Percentiles rank a stretch among this genome's conserved stretches.
These are phyloP conservation scores for Bertia moriformis DNA, from an alignment of 2,329 filamentous ascomycete species.

Conservation along the genomic window DNA sequence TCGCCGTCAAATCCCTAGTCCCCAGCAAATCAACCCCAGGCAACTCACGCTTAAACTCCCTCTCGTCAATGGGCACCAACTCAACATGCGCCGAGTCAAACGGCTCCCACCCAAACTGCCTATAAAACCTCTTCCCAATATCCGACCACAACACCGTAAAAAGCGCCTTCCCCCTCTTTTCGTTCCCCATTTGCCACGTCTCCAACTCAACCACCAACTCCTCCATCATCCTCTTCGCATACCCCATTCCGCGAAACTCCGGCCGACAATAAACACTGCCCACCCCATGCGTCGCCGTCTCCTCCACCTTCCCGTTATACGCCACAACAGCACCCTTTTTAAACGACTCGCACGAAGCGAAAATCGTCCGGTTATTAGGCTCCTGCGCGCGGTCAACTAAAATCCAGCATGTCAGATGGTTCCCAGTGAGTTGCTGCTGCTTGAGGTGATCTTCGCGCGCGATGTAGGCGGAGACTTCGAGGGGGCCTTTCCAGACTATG, in stretches of 20 bases:
- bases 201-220: slow-evolving; percentile 43
- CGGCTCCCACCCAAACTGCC: slow-evolving; percentile 60
- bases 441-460: background rate
- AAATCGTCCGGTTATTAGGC: background rate
- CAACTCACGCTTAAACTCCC: slow-evolving; percentile 10
- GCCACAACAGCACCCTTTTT: background rate
- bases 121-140: slow-evolving; percentile 73
- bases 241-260: slow-evolving; percentile 55
- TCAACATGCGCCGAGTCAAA: slow-evolving; percentile 61
- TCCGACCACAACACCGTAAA: slow-evolving; percentile 80
- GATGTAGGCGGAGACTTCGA: background rate
- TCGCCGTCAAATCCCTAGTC: slow-evolving; percentile 10
- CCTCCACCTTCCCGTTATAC: slow-evolving; percentile 18
- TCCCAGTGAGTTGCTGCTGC: background rate
- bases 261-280: slow-evolving; percentile 66
- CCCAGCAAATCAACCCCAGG: slow-evolving; percentile 11
- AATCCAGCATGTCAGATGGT: background rate
- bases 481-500: background rate
- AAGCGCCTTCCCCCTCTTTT: slow-evolving; percentile 22
- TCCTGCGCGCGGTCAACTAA: background rate
- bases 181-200: slow-evolving; percentile 31
- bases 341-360: background rate
- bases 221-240: slow-evolving; percentile 62
- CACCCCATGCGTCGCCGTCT: slow-evolving; percentile 58
- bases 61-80: slow-evolving; percentile 27